A percentile compares a stretch with the other conserved stretches of the same genome.
Conservation (phyloP, 78 protist genomes). For the Anaeramoeba flamelloides region DNA sequence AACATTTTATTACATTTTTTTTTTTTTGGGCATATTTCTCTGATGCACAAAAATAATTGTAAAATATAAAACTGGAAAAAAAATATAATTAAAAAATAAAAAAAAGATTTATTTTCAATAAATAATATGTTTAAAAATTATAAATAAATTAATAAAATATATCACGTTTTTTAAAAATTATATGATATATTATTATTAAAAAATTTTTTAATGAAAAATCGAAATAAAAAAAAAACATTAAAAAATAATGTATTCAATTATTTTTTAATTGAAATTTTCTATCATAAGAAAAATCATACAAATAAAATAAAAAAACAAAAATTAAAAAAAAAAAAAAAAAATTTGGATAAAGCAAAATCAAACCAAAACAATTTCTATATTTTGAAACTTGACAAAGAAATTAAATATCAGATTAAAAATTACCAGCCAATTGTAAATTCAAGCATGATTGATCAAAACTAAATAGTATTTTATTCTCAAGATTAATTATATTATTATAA, state of each 20-base stretch:
- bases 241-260: not conserved
- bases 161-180: not conserved
- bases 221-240: not conserved
- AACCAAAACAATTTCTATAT: not conserved
- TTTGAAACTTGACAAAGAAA: slow-evolving; percentile 1
- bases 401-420: not conserved
- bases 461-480: not conserved
- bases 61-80: not conserved
- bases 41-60: not conserved
- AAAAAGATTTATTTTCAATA: too few species aligned
- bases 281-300: not conserved
- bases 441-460: not conserved
- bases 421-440: not conserved
- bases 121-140: too few species aligned
- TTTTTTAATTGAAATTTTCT: not conserved
- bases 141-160: not conserved
- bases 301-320: not conserved
- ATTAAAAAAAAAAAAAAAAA: slow-evolving; percentile 1
- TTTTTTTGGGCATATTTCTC: not conserved
- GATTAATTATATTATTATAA: not conserved
- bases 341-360: not conserved
- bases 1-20: not conserved
- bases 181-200: not conserved
- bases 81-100: not conserved
- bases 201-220: too few species aligned